These are phyloP conservation scores for Termitomyces sp. DNA, from an alignment of 768 basidiomycete species.

Conservation along the genomic window DNA sequence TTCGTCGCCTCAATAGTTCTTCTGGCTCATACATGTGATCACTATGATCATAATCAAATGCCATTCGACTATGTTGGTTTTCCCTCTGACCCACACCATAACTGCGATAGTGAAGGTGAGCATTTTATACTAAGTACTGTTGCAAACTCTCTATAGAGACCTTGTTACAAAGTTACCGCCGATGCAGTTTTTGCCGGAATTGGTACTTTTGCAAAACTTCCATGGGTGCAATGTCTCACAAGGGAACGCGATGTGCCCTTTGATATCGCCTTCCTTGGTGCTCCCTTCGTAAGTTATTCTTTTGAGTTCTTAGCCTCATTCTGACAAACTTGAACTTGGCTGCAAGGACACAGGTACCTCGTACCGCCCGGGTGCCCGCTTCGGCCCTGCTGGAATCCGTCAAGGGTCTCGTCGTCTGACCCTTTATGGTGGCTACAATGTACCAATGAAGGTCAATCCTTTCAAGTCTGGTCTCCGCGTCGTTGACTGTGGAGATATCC, in stretches of 20 bases:
- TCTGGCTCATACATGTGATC: not conserved
- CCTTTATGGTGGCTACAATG: slow-evolving; percentile 76
- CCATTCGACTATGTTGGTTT: slow-evolving; percentile 67
- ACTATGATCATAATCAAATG: slow-evolving; percentile 39
- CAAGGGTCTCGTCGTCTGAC: slow-evolving; percentile 74
- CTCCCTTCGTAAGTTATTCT: slow-evolving; percentile 57
- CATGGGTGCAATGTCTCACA: slow-evolving; percentile 76
- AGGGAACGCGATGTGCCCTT: slow-evolving; percentile 53
- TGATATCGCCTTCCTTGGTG: slow-evolving; percentile 83
- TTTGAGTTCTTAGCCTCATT: not conserved
- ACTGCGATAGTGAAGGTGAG: slow-evolving; percentile 50
- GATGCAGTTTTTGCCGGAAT: slow-evolving; percentile 83
- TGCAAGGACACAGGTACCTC: slow-evolving; percentile 66
- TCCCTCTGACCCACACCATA: slow-evolving; percentile 63
- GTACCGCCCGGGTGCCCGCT: slow-evolving; percentile 81
- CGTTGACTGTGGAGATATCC: slow-evolving; percentile 78
- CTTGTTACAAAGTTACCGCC: slow-evolving; percentile 55
- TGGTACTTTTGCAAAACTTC: slow-evolving; percentile 84
- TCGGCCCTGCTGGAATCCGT: slow-evolving; percentile 82
- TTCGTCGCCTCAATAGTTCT: not conserved
- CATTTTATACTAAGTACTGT: not conserved
- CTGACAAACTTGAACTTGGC: not conserved
- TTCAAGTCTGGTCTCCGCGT: slow-evolving; percentile 64
- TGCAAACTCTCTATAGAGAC: not conserved
- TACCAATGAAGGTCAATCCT: slow-evolving; percentile 70